phyloP scores from a whole-genome alignment of 2,329 filamentous ascomycete species.

The Eurotiales sp. region DNA sequence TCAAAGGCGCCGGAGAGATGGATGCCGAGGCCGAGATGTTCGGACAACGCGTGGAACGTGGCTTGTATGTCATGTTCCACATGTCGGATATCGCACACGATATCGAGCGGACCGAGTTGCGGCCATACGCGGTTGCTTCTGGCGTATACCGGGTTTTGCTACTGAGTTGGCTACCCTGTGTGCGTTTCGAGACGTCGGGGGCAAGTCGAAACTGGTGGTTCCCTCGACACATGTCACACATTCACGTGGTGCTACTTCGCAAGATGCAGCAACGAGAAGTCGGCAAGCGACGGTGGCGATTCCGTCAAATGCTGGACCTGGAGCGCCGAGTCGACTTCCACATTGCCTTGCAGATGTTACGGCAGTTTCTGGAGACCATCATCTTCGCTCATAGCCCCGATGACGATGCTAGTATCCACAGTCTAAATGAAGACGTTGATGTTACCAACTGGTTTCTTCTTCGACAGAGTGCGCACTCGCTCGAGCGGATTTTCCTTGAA shows the following conservation, averaged over 20 bases:
- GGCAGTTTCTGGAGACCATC: constrained; percentile 27
- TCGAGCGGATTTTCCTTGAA: constrained; percentile 25
- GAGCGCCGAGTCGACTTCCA: constrained; percentile 26
- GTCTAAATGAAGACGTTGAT: constrained; percentile 23
- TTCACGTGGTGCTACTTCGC: constrained; percentile 23
- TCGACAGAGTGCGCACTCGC: constrained; percentile 22
- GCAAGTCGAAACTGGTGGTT: constrained; percentile 22
- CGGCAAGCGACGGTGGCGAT: constrained; percentile 21
- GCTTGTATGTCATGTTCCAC: constrained; percentile 27
- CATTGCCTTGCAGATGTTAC: constrained; percentile 26
- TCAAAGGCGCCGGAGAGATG: constrained; percentile 25
- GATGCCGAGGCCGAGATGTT: constrained; percentile 26
- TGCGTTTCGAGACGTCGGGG: constrained; percentile 17
- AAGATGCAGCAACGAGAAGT: constrained; percentile 24
- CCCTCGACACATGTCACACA: constrained; percentile 22
- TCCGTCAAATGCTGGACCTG: constrained; percentile 23
- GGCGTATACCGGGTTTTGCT: constrained; percentile 14
- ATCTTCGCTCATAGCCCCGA: constrained; percentile 28
- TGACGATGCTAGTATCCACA: constrained; percentile 24
- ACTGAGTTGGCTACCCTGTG: constrained; percentile 13
- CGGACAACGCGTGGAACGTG: constrained; percentile 24
- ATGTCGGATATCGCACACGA: constrained; percentile 26
- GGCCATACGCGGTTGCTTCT: constrained; percentile 13
- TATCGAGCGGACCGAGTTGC: constrained; percentile 15
- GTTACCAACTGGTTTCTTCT: constrained; percentile 29